Evolutionary conservation across 2,329 filamentous ascomycete genomes (phyloP), one percentile per base, ranked within the genome.

Genomic region (Diplodia sapinea): DNA sequence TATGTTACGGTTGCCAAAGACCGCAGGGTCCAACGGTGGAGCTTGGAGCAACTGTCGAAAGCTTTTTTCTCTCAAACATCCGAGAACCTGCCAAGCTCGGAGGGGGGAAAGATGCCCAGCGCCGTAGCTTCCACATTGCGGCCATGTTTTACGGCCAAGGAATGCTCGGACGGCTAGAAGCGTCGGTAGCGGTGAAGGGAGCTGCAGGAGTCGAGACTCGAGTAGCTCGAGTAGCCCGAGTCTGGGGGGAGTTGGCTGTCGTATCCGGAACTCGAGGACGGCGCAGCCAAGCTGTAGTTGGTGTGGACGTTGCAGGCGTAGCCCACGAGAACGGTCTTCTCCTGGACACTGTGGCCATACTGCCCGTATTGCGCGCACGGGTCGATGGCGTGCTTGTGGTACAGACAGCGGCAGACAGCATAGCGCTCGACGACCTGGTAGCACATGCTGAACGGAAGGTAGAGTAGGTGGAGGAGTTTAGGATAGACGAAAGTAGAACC

Each of bases 351-450:
- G 75, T 97, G 93, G 56, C 90, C 90, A 61, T 87, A 86, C 69
- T 90, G 88, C 69, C 90, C 91, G 76, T 93, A 92, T 43, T 87
- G 84, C 59, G 88, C 84, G 77, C 93, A 97, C 69, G 91, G 90
- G 75, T 97, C 93, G 73, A 97, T 85, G 57, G 91, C 89, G 78
- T 97, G 94, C 75, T 90, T 86, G 83, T 94, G 92, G 84, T 97
- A 96, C 73, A 94, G 85, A 81, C 93, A 97, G 71, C 89, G 87
- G 85, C 93, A 97, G 67, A 90, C 91, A 66, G 93, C 89, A 83
- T 93, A 97, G 68, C 92, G 86, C 79, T 97, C 93, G 73, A 94
- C 84, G 70, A 97, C 81, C 81, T 94, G 91, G 76, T 92, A 94
- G 76, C 93, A 97, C 93, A 97, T 96, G 55, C 2, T 6, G 15